Conservation (phyloP, 768 basidiomycete species). For the Agaricus blazei region DNA sequence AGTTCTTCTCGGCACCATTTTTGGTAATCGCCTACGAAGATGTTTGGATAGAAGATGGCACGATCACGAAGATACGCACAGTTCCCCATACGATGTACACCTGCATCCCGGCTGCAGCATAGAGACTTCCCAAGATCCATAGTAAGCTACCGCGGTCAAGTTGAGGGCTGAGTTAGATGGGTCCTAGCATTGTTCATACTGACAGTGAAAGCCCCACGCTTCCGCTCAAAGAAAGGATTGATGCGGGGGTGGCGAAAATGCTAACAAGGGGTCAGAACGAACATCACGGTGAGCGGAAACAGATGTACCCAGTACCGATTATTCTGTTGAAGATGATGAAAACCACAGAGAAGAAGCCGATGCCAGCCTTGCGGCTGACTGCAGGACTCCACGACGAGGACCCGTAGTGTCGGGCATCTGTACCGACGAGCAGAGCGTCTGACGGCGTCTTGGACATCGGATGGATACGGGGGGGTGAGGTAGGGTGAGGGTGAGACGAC, state of each 20-base stretch:
- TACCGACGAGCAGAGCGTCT: too few relatives aligned
- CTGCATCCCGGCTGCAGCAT: slow-evolving; percentile 29
- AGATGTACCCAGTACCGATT: slow-evolving; percentile 29
- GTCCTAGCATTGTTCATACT: background rate
- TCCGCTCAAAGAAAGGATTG: slow-evolving; percentile 25
- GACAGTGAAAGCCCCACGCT: slow-evolving; percentile 28
- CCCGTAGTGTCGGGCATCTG: too few relatives aligned
- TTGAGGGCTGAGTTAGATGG: background rate
- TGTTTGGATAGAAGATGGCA: background rate
- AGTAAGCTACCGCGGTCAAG: slow-evolving; percentile 18
- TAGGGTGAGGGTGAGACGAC: too few relatives aligned
- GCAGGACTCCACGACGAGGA: too few relatives aligned
- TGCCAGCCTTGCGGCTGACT: background rate
- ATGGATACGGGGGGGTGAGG: too few relatives aligned
- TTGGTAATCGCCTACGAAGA: slow-evolving; percentile 39
- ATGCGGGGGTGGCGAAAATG: slow-evolving; percentile 32
- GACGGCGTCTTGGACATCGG: too few relatives aligned
- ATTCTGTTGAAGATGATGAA: slow-evolving; percentile 35
- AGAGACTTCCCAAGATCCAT: slow-evolving; percentile 31
- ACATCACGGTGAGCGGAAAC: background rate
- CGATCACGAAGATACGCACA: slow-evolving; percentile 11
- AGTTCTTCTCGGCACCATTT: slow-evolving; percentile 61
- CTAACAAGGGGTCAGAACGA: slow-evolving; percentile 11
- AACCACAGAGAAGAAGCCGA: slow-evolving; percentile 26
- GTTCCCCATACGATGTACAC: slow-evolving; percentile 32